Percentiles rank a stretch among this genome's conserved stretches.
These are phyloP conservation scores for Globisporangium parvum DNA, from an alignment of 352 stramenopile species.

Conservation along the genomic window DNA sequence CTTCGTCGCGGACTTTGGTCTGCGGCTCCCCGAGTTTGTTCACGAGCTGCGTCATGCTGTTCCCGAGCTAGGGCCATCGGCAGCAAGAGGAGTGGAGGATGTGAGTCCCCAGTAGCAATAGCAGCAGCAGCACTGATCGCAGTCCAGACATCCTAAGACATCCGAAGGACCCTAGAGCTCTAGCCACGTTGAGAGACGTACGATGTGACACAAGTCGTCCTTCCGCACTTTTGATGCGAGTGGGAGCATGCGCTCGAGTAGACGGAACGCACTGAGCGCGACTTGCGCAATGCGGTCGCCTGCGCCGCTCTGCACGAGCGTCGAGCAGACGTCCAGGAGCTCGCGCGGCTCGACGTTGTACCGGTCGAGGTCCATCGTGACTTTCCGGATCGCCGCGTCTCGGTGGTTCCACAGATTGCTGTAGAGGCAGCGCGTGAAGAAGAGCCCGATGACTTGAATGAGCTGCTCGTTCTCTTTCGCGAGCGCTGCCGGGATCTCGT, in stretches of 20 bases:
- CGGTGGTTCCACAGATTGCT: slow-evolving; percentile 86
- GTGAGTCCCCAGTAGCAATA: no score
- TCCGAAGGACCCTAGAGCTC: no score
- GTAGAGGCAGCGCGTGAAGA: slow-evolving; percentile 79
- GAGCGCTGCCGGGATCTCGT: slow-evolving; percentile 57
- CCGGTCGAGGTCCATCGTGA: slow-evolving; percentile 64
- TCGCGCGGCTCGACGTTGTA: slow-evolving; percentile 41
- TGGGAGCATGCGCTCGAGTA: slow-evolving; percentile 55
- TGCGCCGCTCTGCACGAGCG: slow-evolving; percentile 63
- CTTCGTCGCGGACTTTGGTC: slow-evolving; percentile 69
- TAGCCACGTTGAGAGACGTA: slow-evolving; percentile 21
- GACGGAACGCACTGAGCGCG: slow-evolving; percentile 56
- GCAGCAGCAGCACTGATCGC: not conserved
- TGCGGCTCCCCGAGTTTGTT: slow-evolving; percentile 75
- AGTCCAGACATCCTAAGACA: no score
- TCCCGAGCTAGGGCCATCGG: slow-evolving; percentile 36
- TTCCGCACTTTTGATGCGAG: slow-evolving; percentile 38
- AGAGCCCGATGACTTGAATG: slow-evolving; percentile 65
- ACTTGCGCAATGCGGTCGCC: slow-evolving; percentile 75
- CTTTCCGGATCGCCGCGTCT: slow-evolving; percentile 79
- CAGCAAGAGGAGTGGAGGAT: not conserved
- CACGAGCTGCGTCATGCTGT: slow-evolving; percentile 71
- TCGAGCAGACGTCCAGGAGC: slow-evolving; percentile 56
- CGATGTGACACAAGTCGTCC: slow-evolving; percentile 64
- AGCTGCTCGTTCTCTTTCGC: slow-evolving; percentile 76